Conservation (phyloP, 768 basidiomycete genomes). For the Mycena indigotica region DNA sequence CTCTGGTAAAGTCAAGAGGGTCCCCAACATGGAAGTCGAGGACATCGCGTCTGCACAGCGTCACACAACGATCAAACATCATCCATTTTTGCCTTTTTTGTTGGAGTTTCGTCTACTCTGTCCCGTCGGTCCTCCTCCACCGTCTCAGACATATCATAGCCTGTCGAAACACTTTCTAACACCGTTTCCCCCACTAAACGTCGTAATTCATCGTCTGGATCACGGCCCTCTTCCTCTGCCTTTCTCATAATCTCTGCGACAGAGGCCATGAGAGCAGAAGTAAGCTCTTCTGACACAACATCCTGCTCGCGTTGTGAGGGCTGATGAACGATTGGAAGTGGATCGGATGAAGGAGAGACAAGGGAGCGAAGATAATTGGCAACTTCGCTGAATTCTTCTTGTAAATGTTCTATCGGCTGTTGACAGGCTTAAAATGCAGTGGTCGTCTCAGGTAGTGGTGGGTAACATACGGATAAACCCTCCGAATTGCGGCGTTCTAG, state of each 20-base stretch:
- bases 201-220: slow-evolving; percentile 70
- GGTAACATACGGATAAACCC: slow-evolving; percentile 68
- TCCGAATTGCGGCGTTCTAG: slow-evolving; percentile 65
- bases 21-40: slow-evolving; percentile 43
- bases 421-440: slow-evolving; percentile 13
- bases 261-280: slow-evolving; percentile 63
- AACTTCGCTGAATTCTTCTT: slow-evolving; percentile 71
- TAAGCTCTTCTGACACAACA: slow-evolving; percentile 67
- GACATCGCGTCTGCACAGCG: slow-evolving; percentile 20
- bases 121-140: slow-evolving; percentile 30
- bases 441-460: background rate
- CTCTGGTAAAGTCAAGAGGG: slow-evolving; percentile 44
- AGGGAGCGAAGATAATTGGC: slow-evolving; percentile 59
- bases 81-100: slow-evolving; percentile 40
- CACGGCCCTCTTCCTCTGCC: slow-evolving; percentile 56
- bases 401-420: slow-evolving; percentile 71
- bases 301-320: slow-evolving; percentile 74
- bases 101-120: slow-evolving; percentile 31
- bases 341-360: slow-evolving; percentile 26
- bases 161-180: slow-evolving; percentile 63
- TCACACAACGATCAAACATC: slow-evolving; percentile 20
- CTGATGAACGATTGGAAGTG: slow-evolving; percentile 26
- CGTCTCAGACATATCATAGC: slow-evolving; percentile 51
- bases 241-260: slow-evolving; percentile 66
- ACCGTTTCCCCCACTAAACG: slow-evolving; percentile 66